Percentiles rank a stretch among this genome's conserved stretches.
Conservation (phyloP, 805 yeast genomes). For the Yarrowia sp. region DNA sequence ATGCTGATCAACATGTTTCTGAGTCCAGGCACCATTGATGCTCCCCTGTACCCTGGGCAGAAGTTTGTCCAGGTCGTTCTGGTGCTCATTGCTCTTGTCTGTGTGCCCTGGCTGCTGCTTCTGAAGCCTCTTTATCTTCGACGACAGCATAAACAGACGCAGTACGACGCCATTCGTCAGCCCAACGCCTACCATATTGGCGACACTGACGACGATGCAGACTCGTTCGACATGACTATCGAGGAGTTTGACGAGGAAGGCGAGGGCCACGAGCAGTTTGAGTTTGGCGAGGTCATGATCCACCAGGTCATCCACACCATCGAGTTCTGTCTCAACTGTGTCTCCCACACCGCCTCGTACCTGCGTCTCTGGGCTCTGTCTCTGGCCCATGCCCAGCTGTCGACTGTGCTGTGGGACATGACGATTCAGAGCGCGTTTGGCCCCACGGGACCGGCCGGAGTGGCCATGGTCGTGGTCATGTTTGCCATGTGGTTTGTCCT, state of each 20-base stretch:
- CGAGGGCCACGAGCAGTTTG: constrained; percentile 61
- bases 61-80: constrained; percentile 73
- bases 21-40: constrained; percentile 87
- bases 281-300: constrained; percentile 92
- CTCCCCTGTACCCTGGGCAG: constrained; percentile 81
- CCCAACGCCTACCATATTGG: constrained; percentile 48
- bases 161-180: constrained; percentile 58
- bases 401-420: constrained; percentile 95
- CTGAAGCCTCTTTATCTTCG: constrained; percentile 81
- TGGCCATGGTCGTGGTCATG: constrained; percentile 71
- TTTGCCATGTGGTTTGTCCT: constrained; percentile 96
- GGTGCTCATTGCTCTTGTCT: constrained; percentile 74
- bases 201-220: constrained; percentile 49
- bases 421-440: constrained; percentile 84
- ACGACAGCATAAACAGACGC: constrained; percentile 58
- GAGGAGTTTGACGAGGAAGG: constrained; percentile 49
- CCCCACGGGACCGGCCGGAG: constrained; percentile 68
- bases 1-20: constrained; percentile 97
- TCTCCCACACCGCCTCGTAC: constrained; percentile 96
- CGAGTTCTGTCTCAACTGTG: constrained; percentile 95
- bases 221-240: constrained; percentile 46
- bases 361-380: constrained; percentile 96
- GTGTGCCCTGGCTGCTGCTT: constrained; percentile 92
- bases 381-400: constrained; percentile 93
- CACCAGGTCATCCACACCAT: constrained; percentile 98